Evolutionary conservation across 164 flowering plant genomes (phyloP).

Genomic region (Piper longum): DNA sequence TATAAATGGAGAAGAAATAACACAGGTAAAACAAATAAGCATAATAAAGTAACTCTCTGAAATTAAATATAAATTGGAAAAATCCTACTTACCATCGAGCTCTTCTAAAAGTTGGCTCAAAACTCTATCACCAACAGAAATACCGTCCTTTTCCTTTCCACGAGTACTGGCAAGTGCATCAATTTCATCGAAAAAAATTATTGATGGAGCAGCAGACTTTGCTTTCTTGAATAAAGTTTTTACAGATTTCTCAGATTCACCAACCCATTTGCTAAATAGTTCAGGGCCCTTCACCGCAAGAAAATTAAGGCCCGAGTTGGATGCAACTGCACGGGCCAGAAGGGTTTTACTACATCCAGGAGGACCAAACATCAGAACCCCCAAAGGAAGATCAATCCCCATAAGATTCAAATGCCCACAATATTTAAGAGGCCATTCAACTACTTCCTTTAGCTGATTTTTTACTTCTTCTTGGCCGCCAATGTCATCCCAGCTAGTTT

Average conservation of each 20-base stretch:
- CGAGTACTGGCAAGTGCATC: conserved; percentile 85
- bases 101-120: conserved; percentile 94
- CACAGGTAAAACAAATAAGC: too few species aligned
- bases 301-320: conserved; percentile 83
- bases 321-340: conserved; percentile 95
- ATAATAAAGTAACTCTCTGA: too few species aligned
- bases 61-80: too few species aligned
- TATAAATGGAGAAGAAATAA: too few species aligned
- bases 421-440: conserved; percentile 91
- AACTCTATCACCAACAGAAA: conserved; percentile 87
- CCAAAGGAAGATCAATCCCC: conserved; percentile 81
- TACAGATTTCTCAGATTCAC: conserved; percentile 98
- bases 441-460: conserved; percentile 76
- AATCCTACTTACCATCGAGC: conserved; percentile 61
- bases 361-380: conserved; percentile 88
- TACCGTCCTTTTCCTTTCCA: conserved; percentile 81
- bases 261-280: conserved; percentile 97
- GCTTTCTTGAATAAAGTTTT: conserved; percentile 85
- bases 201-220: conserved; percentile 87
- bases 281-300: conserved; percentile 97
- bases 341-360: conserved; percentile 99
- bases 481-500: conserved; percentile 87
- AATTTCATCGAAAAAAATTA: conserved; percentile 93
- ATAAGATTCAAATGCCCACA: conserved; percentile 68
- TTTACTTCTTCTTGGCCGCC: conserved; percentile 93